Evolutionary conservation across 805 yeast species (phyloP).

Genomic region (Barnettozyma sucrosica): DNA sequence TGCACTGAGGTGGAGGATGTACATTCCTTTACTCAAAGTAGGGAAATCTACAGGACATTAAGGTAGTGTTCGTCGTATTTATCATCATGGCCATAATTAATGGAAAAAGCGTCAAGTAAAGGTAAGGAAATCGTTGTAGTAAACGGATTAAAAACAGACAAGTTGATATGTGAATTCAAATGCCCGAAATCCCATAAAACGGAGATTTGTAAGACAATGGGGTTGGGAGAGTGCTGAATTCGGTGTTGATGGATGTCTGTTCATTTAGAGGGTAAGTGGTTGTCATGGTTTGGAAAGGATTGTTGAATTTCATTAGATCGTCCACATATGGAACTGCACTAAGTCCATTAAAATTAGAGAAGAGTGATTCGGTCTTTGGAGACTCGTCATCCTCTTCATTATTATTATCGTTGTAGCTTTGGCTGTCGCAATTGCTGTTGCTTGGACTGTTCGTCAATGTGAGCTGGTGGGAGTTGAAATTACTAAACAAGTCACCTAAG

Average conservation of each 20-base stretch:
- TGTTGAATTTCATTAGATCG: background rate
- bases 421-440: too few relatives aligned
- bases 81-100: too few relatives aligned
- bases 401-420: background rate
- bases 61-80: too few relatives aligned
- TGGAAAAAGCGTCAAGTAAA: too few relatives aligned
- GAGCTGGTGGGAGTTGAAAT: background rate
- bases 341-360: background rate
- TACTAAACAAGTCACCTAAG: background rate
- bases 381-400: background rate
- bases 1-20: too few relatives aligned
- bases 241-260: background rate
- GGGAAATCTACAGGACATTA: too few relatives aligned
- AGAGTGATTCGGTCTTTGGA: slow-evolving; percentile 2
- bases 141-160: too few relatives aligned
- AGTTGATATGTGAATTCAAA: background rate
- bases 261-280: background rate
- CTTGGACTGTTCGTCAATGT: too few relatives aligned
- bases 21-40: too few relatives aligned
- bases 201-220: background rate
- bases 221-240: background rate
- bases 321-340: background rate
- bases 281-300: background rate
- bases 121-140: background rate
- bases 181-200: background rate